Evolutionary conservation across 257 asterid species (phyloP).

Genomic region (Nyctanthes arbortristis): DNA sequence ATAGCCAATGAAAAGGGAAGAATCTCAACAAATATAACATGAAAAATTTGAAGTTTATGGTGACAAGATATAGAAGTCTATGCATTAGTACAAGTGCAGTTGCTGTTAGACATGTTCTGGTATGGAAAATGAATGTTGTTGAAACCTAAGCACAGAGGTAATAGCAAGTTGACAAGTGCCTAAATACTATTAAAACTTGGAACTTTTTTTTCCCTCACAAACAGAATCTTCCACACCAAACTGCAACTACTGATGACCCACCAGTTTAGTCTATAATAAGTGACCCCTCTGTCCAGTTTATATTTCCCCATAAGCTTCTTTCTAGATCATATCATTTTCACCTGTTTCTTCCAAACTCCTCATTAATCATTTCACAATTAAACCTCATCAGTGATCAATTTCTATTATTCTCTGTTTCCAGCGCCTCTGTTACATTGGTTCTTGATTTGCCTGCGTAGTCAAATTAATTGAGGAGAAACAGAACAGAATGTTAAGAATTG

Average conservation of each 20-base stretch:
- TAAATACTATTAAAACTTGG: conserved; percentile 1
- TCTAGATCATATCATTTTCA: conserved; percentile 13
- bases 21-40: not conserved
- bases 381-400: conserved; percentile 8
- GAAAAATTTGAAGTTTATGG: not conserved
- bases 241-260: conserved; percentile 66
- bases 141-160: conserved; percentile 29
- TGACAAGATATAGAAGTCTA: not conserved
- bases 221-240: conserved; percentile 51
- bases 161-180: conserved; percentile 33
- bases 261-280: conserved; percentile 24
- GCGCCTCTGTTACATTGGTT: no score
- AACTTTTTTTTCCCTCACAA: conserved; percentile 13
- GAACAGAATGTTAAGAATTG: conserved; percentile 15
- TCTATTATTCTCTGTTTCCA: not conserved
- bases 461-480: not conserved
- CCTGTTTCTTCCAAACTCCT: conserved; percentile 4
- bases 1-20: conserved; percentile 4
- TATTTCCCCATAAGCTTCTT: conserved; percentile 4
- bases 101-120: conserved; percentile 55
- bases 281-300: conserved; percentile 13
- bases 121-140: conserved; percentile 35
- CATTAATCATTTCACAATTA: conserved; percentile 15
- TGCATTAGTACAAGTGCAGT: conserved; percentile 28
- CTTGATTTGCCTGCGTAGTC: no score